phyloP scores from a whole-genome alignment of 2,329 filamentous ascomycete genomes.

The Colletotrichum sp. region DNA sequence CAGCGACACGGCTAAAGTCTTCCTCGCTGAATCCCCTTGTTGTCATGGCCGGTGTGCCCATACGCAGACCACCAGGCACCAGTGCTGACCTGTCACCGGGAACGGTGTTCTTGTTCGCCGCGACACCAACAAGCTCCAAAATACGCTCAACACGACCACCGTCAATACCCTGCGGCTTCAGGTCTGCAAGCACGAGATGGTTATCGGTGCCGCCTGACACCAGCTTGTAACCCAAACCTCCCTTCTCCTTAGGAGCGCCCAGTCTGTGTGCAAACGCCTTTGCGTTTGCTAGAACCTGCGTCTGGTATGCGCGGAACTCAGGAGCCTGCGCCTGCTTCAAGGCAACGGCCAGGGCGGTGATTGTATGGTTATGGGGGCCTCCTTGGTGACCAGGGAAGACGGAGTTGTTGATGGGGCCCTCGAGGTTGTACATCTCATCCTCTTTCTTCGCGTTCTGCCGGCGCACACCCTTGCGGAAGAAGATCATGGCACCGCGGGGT shows the following conservation, averaged over 20 bases:
- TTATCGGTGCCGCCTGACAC: slow-evolving; percentile 97
- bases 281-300: slow-evolving; percentile 87
- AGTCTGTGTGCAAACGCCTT: slow-evolving; percentile 80
- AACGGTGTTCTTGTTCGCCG: slow-evolving; percentile 99
- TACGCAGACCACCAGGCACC: slow-evolving; percentile 89
- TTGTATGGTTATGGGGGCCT: slow-evolving; percentile 98
- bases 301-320: slow-evolving; percentile 93
- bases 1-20: slow-evolving; percentile 86
- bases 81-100: slow-evolving; percentile 94
- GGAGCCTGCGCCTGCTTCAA: slow-evolving; percentile 89
- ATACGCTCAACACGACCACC: slow-evolving; percentile 89
- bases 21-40: slow-evolving; percentile 88
- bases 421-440: slow-evolving; percentile 87
- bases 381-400: slow-evolving; percentile 99
- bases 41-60: slow-evolving; percentile 98
- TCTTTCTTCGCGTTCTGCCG: slow-evolving; percentile 84
- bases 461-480: slow-evolving; percentile 92
- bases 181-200: slow-evolving; percentile 90
- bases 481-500: slow-evolving; percentile 96
- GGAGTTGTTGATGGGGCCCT: slow-evolving; percentile 91
- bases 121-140: slow-evolving; percentile 90
- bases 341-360: slow-evolving; percentile 92
- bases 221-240: slow-evolving; percentile 82
- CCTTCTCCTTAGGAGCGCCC: slow-evolving; percentile 72
- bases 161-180: slow-evolving; percentile 88